Evolutionary conservation across 495 filamentous ascomycete genomes (phyloP).

Genomic region (Apiosordaria backusii): DNA sequence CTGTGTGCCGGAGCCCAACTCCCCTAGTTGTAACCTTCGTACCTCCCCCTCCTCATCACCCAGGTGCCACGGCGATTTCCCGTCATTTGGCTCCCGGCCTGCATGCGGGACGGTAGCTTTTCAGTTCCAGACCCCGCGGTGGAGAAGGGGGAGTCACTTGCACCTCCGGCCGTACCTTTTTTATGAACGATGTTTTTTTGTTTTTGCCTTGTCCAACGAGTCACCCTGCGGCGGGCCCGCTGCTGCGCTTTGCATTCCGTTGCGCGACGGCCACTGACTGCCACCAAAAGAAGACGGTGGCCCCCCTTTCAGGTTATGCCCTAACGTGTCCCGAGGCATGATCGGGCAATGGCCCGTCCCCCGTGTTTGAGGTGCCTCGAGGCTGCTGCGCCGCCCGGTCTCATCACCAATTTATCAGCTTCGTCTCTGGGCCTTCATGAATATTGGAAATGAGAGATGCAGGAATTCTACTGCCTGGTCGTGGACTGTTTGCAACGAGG

Average conservation of each 20-base stretch:
- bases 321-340: not conserved
- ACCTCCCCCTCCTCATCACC: not conserved
- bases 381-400: not conserved
- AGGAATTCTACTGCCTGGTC: not conserved
- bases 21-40: not conserved
- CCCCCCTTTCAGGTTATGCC: not conserved
- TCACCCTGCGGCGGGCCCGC: not conserved
- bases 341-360: not conserved
- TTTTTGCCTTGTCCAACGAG: not conserved
- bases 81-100: not conserved
- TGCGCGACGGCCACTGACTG: no score
- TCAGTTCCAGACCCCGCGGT: not conserved
- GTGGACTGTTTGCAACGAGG: not conserved
- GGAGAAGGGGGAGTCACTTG: not conserved
- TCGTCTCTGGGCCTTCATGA: no score
- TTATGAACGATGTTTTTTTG: not conserved
- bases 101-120: not conserved
- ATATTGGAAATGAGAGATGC: no score
- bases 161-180: constrained; percentile 4
- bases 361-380: not conserved
- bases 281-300: not conserved
- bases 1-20: not conserved
- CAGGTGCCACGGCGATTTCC: constrained; percentile 2
- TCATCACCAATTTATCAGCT: not conserved
- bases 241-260: no score